These are phyloP conservation scores for Penicillium paxilli DNA, from an alignment of 495 filamentous ascomycete genomes.

Conservation along the genomic window DNA sequence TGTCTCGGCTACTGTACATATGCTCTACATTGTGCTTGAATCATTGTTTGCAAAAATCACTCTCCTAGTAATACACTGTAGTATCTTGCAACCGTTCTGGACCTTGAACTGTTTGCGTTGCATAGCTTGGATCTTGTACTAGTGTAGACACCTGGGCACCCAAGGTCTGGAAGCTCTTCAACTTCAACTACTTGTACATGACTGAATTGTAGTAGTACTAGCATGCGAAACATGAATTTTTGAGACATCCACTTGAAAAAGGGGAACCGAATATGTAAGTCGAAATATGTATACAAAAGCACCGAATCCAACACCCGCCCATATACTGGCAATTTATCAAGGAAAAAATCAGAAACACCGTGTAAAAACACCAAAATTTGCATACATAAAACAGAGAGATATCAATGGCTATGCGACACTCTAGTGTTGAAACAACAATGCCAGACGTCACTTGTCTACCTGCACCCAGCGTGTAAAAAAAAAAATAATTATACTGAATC, in stretches of 20 bases:
- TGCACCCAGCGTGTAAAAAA: neutral
- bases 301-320: constrained; percentile 1
- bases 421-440: constrained; percentile 10
- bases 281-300: constrained; percentile 17
- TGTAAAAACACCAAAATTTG: constrained; percentile 1
- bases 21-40: constrained; percentile 11
- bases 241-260: neutral
- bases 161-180: too few relatives aligned
- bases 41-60: neutral
- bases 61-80: neutral
- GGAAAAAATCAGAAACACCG: constrained; percentile 6
- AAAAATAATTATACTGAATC: constrained; percentile 44
- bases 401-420: constrained; percentile 17
- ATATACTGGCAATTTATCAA: constrained; percentile 7
- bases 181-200: too few relatives aligned
- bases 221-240: neutral
- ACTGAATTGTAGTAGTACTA: too few relatives aligned
- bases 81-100: neutral
- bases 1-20: constrained; percentile 28
- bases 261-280: neutral
- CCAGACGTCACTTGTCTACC: constrained; percentile 4
- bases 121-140: too few relatives aligned
- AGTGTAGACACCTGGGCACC: too few relatives aligned
- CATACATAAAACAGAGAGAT: constrained; percentile 9
- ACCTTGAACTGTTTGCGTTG: too few relatives aligned